These are phyloP conservation scores for Heritiera littoralis DNA, from an alignment of 345 rosid species.

Conservation along the genomic window DNA sequence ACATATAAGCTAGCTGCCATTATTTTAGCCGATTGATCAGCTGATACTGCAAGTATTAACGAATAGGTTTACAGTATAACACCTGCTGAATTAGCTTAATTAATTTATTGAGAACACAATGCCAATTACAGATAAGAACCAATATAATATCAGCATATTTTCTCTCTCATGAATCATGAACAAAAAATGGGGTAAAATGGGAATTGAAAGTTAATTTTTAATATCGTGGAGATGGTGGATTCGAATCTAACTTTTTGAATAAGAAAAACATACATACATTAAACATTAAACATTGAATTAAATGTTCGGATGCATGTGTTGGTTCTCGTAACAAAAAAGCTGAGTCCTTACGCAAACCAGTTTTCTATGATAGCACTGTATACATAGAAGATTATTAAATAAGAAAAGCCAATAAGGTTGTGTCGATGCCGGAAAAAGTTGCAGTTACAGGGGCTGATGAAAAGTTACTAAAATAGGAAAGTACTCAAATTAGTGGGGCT, in stretches of 20 bases:
- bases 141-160: no score
- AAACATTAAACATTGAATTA: background rate
- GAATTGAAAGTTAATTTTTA: no score
- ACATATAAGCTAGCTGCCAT: background rate
- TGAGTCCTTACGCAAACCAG: background rate
- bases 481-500: background rate
- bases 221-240: no score
- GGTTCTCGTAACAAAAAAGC: background rate
- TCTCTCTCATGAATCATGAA: background rate
- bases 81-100: background rate
- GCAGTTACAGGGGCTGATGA: background rate
- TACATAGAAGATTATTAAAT: background rate
- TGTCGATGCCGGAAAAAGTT: background rate
- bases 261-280: no score
- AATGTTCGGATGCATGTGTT: background rate
- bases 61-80: background rate
- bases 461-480: background rate
- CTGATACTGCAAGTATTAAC: background rate
- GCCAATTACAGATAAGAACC: background rate
- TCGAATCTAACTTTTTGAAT: no score
- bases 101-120: background rate
- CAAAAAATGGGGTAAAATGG: no score
- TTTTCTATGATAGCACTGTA: background rate
- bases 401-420: background rate
- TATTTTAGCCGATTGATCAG: background rate